Evolutionary conservation across 2,329 filamentous ascomycete genomes (phyloP).

Genomic region (Colletotrichum coccodes): DNA sequence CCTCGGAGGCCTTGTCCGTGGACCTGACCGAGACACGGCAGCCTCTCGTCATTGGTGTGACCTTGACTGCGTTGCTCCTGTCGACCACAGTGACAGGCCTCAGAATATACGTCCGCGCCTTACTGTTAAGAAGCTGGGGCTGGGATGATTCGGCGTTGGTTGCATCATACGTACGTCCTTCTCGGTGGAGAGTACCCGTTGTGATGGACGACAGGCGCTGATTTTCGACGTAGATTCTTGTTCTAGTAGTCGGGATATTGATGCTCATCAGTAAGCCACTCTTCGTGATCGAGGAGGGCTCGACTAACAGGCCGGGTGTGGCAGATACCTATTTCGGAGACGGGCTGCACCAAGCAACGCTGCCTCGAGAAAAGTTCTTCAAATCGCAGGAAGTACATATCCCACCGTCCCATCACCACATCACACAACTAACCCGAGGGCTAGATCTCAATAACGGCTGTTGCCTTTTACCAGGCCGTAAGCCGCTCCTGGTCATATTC

Average conservation of each 20-base stretch:
- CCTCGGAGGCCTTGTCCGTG: not conserved
- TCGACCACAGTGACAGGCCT: not conserved
- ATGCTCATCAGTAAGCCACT: conserved; percentile 17
- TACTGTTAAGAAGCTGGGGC: conserved; percentile 13
- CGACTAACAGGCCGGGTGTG: not conserved
- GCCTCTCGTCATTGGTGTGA: conserved; percentile 17
- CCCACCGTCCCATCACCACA: fast-evolving
- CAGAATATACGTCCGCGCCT: conserved; percentile 18
- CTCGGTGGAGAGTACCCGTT: fast-evolving
- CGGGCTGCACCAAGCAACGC: not conserved
- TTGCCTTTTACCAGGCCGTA: conserved; percentile 15
- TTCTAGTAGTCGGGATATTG: not conserved
- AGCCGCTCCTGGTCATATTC: not conserved
- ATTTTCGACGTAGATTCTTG: not conserved
- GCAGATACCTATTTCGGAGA: conserved; percentile 21
- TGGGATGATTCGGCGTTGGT: conserved; percentile 13
- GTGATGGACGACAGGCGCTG: not conserved
- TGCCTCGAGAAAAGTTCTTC: conserved; percentile 1
- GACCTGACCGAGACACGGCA: conserved; percentile 1
- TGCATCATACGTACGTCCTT: conserved; percentile 6
- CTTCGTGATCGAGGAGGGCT: not conserved
- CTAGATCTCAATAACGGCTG: conserved; percentile 1
- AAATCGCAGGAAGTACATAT: conserved; percentile 9
- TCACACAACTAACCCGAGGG: not conserved
- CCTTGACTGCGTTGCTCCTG: not conserved